These are phyloP conservation scores for Colletotrichum sp. DNA, from an alignment of 2,329 filamentous ascomycete genomes.

Conservation along the genomic window DNA sequence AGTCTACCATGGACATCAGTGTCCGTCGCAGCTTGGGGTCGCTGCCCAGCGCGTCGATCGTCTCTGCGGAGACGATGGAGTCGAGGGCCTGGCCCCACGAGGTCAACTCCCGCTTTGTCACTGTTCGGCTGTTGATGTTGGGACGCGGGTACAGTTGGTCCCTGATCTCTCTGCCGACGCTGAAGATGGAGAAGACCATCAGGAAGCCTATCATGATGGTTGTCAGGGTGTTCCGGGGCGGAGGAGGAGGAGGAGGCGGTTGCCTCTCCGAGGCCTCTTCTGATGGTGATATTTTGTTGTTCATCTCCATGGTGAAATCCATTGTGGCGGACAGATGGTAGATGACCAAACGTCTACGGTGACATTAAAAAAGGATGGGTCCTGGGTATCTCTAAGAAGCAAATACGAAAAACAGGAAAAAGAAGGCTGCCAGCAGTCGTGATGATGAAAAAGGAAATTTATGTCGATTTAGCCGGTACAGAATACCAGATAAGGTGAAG, in stretches of 20 bases:
- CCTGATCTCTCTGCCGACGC: constrained; percentile 7
- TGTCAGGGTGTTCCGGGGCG: not conserved
- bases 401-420: not conserved
- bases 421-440: not conserved
- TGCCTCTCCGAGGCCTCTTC: not conserved
- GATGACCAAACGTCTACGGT: not conserved
- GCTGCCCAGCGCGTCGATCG: constrained; percentile 9
- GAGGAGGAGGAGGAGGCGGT: not conserved
- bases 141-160: not conserved
- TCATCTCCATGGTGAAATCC: not conserved
- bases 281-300: not conserved
- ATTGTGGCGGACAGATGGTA: not conserved
- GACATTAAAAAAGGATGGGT: not conserved
- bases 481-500: not conserved
- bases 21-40: constrained; percentile 14
- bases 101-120: not conserved
- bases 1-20: constrained; percentile 19
- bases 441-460: not conserved
- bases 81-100: constrained; percentile 21
- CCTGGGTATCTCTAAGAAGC: not conserved
- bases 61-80: constrained; percentile 11
- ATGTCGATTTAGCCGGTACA: not conserved
- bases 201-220: constrained; percentile 7
- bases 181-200: constrained; percentile 18
- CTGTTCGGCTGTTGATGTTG: not conserved